These are phyloP conservation scores for Diaporthe citriasiana DNA, from an alignment of 2,329 filamentous ascomycete species.

Conservation along the genomic window DNA sequence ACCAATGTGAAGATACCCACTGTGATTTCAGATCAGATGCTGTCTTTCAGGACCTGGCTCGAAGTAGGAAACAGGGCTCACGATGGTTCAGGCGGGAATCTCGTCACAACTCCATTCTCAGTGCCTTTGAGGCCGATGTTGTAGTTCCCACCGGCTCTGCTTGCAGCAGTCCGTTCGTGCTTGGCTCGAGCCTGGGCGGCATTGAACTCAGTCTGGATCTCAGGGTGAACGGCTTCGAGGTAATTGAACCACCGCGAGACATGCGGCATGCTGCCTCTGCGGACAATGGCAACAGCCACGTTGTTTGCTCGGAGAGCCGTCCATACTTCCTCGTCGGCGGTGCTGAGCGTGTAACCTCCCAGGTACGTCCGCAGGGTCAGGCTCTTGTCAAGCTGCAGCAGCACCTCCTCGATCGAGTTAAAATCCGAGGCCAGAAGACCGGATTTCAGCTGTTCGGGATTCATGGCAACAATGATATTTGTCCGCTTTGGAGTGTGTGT, in stretches of 20 bases:
- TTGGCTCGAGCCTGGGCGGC: constrained; percentile 72
- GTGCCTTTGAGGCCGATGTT: constrained; percentile 88
- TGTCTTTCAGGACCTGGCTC: background rate
- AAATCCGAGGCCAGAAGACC: constrained; percentile 73
- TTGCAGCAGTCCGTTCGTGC: constrained; percentile 76
- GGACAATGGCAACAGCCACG: constrained; percentile 77
- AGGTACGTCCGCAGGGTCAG: constrained; percentile 89
- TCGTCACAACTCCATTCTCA: constrained; percentile 89
- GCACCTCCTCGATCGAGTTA: constrained; percentile 81
- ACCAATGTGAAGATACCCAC: constrained; percentile 92
- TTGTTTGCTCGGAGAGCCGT: constrained; percentile 85
- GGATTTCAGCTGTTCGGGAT: background rate
- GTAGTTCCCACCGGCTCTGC: constrained; percentile 86
- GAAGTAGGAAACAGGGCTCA: constrained; percentile 57
- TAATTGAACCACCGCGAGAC: constrained; percentile 89
- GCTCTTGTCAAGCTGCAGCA: constrained; percentile 86
- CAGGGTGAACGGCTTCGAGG: constrained; percentile 84
- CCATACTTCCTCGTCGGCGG: constrained; percentile 87
- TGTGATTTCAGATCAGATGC: constrained; percentile 46
- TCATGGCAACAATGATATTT: background rate
- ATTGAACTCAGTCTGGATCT: constrained; percentile 79
- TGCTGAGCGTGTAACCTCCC: constrained; percentile 82
- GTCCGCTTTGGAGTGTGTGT: background rate
- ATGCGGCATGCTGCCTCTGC: constrained; percentile 80
- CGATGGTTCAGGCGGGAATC: constrained; percentile 95